Conservation (phyloP, 2,329 filamentous ascomycete species). For the Cladosporium sp. region DNA sequence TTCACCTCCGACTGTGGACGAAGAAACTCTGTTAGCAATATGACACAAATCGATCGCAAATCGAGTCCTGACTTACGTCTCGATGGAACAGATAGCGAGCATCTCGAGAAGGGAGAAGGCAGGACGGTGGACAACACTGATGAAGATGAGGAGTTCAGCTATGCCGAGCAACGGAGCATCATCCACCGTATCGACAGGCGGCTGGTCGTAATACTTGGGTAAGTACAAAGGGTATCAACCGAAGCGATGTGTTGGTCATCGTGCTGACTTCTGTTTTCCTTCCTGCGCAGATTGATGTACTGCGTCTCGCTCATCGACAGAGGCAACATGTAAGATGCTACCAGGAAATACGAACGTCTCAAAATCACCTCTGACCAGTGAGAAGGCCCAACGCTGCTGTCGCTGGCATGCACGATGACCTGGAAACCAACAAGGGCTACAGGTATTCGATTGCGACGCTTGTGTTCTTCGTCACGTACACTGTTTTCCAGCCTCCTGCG, state of each 20-base stretch:
- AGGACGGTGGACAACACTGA: not conserved
- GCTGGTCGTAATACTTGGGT: constrained; percentile 35
- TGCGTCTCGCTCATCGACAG: constrained; percentile 74
- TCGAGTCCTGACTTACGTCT: not conserved
- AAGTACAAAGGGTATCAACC: not conserved
- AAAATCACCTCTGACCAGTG: not conserved
- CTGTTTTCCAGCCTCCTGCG: constrained; percentile 66
- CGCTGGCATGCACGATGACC: constrained; percentile 52
- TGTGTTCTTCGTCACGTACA: constrained; percentile 71
- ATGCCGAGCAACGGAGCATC: constrained; percentile 41
- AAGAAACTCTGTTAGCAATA: not conserved
- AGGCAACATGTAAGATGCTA: constrained; percentile 55
- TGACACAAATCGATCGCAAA: not conserved
- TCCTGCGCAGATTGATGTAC: constrained; percentile 33
- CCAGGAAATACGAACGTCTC: too few relatives aligned
- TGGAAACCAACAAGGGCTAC: constrained; percentile 17
- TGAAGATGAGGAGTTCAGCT: constrained; percentile 6
- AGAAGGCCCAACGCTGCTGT: constrained; percentile 58
- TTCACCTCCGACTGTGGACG: too few relatives aligned
- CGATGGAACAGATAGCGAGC: not conserved
- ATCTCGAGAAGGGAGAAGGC: not conserved
- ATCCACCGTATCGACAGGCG: constrained; percentile 62
- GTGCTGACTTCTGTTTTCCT: not conserved
- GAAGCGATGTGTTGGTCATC: not conserved
- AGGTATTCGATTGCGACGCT: constrained; percentile 50